phyloP scores from a whole-genome alignment of 1,284 basidiomycete species.

The Ustanciosporium gigantosporum region DNA sequence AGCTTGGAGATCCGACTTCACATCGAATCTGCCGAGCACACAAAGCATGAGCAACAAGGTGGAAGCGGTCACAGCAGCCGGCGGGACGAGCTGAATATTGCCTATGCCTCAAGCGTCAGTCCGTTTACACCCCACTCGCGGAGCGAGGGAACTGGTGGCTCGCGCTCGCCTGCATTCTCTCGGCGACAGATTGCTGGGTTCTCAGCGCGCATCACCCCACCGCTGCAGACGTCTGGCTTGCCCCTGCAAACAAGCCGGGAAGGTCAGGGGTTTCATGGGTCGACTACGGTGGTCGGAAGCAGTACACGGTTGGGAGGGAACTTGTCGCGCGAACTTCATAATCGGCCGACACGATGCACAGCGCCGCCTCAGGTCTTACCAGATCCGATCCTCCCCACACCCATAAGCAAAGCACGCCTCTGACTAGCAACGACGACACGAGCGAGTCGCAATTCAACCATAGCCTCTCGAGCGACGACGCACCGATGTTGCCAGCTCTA shows the following conservation, averaged over 20 bases:
- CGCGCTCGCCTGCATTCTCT: slow-evolving; percentile 18
- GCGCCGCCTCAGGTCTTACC: slow-evolving; percentile 5
- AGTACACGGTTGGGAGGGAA: slow-evolving; percentile 5
- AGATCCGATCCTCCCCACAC: slow-evolving; percentile 30
- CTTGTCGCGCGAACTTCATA: slow-evolving; percentile 18
- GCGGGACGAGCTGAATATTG: slow-evolving; percentile 10
- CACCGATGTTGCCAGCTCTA: slow-evolving; percentile 26
- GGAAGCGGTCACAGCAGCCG: slow-evolving; percentile 18
- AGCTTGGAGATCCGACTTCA: slow-evolving; percentile 21
- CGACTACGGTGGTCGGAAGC: slow-evolving; percentile 27
- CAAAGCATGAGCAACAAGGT: slow-evolving; percentile 20
- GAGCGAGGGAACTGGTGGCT: slow-evolving; percentile 7
- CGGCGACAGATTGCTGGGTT: slow-evolving; percentile 4
- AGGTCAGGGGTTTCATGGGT: slow-evolving; percentile 20
- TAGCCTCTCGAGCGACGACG: slow-evolving; percentile 1
- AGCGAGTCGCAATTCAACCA: no score
- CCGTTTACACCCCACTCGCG: slow-evolving; percentile 5
- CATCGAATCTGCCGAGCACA: slow-evolving; percentile 15
- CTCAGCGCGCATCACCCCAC: slow-evolving; percentile 5
- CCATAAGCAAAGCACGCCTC: slow-evolving; percentile 10
- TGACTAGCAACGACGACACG: not conserved
- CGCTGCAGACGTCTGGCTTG: slow-evolving; percentile 1
- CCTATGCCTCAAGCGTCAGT: no score
- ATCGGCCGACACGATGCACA: slow-evolving; percentile 19
- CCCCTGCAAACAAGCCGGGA: slow-evolving; percentile 5